Evolutionary conservation across 306 rosid genomes (phyloP), one percentile per base, ranked within the genome.

Genomic region (Citrullus mucosospermus): DNA sequence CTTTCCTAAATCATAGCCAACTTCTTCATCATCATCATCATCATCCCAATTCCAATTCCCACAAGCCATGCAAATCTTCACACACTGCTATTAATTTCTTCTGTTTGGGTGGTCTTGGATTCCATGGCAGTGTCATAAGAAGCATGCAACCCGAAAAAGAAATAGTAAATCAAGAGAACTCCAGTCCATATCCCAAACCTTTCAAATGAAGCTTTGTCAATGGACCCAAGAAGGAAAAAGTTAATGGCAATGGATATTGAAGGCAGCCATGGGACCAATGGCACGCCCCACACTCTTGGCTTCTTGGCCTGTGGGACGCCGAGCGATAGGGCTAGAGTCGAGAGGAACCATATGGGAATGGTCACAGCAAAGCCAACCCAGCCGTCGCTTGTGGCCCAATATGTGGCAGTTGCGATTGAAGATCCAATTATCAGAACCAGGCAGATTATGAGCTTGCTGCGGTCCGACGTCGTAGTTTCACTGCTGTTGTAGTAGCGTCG

Each of bases 201-300:
- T 51, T 9, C 39, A 46, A 86, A 93, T 0, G 98, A 93, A 1
- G 56, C 48, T 3, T 6, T 79, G 25, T 93, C 98, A 6, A 93
- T 87, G 1, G 97, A 93, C 44, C 97, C 97, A 18, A 93, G 88
- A 63, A 93, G 89, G 84, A 93, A 93, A 16, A 93, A 81, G 81
- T 93, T 93, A 4, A 93, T 84, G 53, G 88, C 89, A 43, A 93
- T 89, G 0, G 97, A 93, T 0, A 84, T 7, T 2, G 94, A 88
- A 32, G 97, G 97, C 36, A 93, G 25, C 92, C 89, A 93, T 2
- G 97, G 97, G 43, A 93, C 91, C 70, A 93, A 59, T 1, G 97
- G 97, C 16, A 88, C 92, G 0, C 96, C 97, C 97, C 97, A 93
- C 3, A 88, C 55, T 56, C 80, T 86, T 0, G 96, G 97, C 25